phyloP scores from a whole-genome alignment of 495 filamentous ascomycete species.

The Penicillium argentinense region DNA sequence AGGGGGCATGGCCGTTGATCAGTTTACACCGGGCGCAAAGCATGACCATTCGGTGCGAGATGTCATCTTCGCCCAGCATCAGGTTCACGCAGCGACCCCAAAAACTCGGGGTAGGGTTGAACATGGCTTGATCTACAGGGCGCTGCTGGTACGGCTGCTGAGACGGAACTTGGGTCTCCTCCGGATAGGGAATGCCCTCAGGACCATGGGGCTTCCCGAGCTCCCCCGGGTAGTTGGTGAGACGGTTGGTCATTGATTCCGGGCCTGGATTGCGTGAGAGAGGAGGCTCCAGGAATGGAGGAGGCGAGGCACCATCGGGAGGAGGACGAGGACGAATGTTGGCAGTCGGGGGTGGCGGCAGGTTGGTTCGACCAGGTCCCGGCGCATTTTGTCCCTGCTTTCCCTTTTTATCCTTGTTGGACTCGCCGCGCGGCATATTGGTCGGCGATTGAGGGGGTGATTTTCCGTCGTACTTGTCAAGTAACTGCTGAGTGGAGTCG shows the following conservation, averaged over 20 bases:
- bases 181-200: too few species aligned
- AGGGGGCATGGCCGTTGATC: slow-evolving; percentile 95
- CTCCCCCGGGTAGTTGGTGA: too few species aligned
- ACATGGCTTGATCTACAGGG: too few species aligned
- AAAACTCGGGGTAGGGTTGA: too few species aligned
- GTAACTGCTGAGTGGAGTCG: slow-evolving; percentile 86
- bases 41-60: slow-evolving; percentile 79
- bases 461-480: slow-evolving; percentile 87
- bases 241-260: too few species aligned
- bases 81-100: too few species aligned
- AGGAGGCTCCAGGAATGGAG: slow-evolving; percentile 22
- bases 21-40: slow-evolving; percentile 82
- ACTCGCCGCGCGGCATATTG: slow-evolving; percentile 33
- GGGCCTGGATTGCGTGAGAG: too few species aligned
- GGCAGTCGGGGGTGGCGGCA: slow-evolving; percentile 81
- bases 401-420: slow-evolving; percentile 22
- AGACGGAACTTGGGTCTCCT: too few species aligned
- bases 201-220: too few species aligned
- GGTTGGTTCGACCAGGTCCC: too few species aligned
- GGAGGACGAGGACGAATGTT: slow-evolving; percentile 59
- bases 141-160: too few species aligned
- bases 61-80: slow-evolving; percentile 96
- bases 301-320: slow-evolving; percentile 16
- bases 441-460: slow-evolving; percentile 45
- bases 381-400: too few species aligned